phyloP scores from a whole-genome alignment of 768 basidiomycete genomes.

The Rhizopogon sp. region DNA sequence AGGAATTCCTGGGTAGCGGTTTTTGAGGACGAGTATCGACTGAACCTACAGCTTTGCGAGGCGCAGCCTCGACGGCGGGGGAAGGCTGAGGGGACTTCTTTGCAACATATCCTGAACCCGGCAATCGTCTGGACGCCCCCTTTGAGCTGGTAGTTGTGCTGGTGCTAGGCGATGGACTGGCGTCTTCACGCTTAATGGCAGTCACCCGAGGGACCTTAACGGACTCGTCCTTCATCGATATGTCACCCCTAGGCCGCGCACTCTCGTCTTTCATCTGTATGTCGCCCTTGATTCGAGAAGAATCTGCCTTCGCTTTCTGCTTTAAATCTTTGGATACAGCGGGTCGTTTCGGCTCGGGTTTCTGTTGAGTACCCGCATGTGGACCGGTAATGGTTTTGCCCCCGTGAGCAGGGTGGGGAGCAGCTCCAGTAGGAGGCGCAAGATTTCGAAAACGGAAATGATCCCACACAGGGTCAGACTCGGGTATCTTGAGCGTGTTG shows the following conservation, averaged over 20 bases:
- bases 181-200: constrained; percentile 23
- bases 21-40: constrained; percentile 25
- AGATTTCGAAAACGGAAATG: constrained; percentile 37
- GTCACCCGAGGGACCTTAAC: constrained; percentile 25
- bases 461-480: constrained; percentile 60
- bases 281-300: constrained; percentile 29
- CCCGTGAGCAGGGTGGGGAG: constrained; percentile 7
- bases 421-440: constrained; percentile 7
- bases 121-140: constrained; percentile 28
- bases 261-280: constrained; percentile 34
- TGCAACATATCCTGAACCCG: constrained; percentile 46
- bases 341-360: constrained; percentile 36
- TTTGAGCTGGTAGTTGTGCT: constrained; percentile 11
- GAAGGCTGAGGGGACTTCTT: constrained; percentile 27
- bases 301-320: constrained; percentile 28
- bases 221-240: constrained; percentile 45
- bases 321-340: constrained; percentile 44
- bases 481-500: constrained; percentile 46
- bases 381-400: constrained; percentile 8
- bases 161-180: constrained; percentile 13
- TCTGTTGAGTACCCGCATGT: constrained; percentile 9
- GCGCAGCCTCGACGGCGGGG: constrained; percentile 2
- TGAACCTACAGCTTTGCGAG: constrained; percentile 19
- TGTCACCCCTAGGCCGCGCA: constrained; percentile 28
- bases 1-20: constrained; percentile 22